phyloP scores from a whole-genome alignment of 352 stramenopile species.

The Phytophthora europaea region DNA sequence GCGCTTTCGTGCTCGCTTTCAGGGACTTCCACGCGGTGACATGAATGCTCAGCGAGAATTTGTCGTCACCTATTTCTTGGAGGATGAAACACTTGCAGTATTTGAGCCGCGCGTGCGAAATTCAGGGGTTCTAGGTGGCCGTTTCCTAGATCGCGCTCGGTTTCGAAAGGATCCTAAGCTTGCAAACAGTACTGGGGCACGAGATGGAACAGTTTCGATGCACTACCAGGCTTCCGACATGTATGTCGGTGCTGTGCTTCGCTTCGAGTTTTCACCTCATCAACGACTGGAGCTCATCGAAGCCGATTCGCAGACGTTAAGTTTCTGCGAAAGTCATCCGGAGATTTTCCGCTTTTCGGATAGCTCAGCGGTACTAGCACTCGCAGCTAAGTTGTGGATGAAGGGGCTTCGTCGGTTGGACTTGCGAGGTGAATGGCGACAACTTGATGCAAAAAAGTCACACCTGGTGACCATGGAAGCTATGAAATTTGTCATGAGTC shows the following conservation, averaged over 20 bases:
- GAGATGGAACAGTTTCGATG: slow-evolving; percentile 13
- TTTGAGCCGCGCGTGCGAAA: slow-evolving; percentile 80
- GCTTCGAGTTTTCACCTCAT: slow-evolving; percentile 76
- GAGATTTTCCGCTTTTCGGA: slow-evolving; percentile 78
- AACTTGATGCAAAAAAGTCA: slow-evolving; percentile 26
- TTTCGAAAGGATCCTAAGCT: slow-evolving; percentile 61
- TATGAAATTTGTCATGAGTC: slow-evolving; percentile 39
- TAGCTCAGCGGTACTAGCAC: slow-evolving; percentile 41
- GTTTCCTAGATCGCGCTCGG: slow-evolving; percentile 80
- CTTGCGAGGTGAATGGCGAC: slow-evolving; percentile 54
- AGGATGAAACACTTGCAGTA: slow-evolving; percentile 81
- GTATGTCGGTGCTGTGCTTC: slow-evolving; percentile 74
- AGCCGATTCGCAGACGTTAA: slow-evolving; percentile 78
- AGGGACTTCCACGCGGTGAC: slow-evolving; percentile 43
- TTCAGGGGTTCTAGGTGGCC: slow-evolving; percentile 68
- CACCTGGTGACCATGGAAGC: slow-evolving; percentile 32
- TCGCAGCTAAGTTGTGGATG: slow-evolving; percentile 35
- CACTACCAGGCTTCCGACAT: slow-evolving; percentile 70
- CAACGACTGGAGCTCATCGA: slow-evolving; percentile 80
- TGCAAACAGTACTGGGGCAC: not conserved
- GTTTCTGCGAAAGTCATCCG: slow-evolving; percentile 79
- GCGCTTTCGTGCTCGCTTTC: slow-evolving; percentile 77
- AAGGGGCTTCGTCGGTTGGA: slow-evolving; percentile 20
- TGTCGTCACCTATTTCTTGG: slow-evolving; percentile 83
- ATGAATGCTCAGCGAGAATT: slow-evolving; percentile 70